These are phyloP conservation scores for Lepidium sativum DNA, from an alignment of 345 rosid species.

Conservation along the genomic window DNA sequence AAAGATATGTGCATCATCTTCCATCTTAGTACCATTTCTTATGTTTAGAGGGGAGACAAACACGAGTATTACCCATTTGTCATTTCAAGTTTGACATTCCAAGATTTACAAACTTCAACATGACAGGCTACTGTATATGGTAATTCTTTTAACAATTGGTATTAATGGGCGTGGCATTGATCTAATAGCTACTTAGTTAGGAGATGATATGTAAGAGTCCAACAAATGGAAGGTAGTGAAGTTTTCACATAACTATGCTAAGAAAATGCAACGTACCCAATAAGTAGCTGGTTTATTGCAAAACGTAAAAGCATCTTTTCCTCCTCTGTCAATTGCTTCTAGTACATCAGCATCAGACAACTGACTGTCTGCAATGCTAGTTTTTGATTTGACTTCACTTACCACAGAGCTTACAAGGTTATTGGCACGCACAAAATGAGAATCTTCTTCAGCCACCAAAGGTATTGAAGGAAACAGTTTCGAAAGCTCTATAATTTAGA, in stretches of 20 bases:
- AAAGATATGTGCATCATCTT: neutral
- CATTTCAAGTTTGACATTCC: neutral
- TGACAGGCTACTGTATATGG: neutral
- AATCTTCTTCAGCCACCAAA: slow-evolving; percentile 91
- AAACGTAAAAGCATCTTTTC: slow-evolving; percentile 43
- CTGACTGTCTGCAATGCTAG: slow-evolving; percentile 29
- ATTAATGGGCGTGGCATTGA: neutral
- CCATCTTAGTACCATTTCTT: neutral
- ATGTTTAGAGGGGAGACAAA: neutral
- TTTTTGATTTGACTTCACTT: slow-evolving; percentile 43
- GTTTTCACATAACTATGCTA: neutral
- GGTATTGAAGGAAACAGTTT: slow-evolving; percentile 76
- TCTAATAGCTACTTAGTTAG: neutral
- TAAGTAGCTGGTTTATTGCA: slow-evolving; percentile 69
- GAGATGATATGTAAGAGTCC: neutral
- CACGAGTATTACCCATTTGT: neutral
- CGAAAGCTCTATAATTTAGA: slow-evolving; percentile 48
- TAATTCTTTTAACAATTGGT: neutral
- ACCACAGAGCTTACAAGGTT: slow-evolving; percentile 62
- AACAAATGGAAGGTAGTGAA: neutral
- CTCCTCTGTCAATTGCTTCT: slow-evolving; percentile 86
- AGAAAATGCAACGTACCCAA: slow-evolving; percentile 46
- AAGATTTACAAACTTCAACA: neutral
- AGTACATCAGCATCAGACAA: slow-evolving; percentile 55
- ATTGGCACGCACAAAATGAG: slow-evolving; percentile 51